These are phyloP conservation scores for Cladophialophora exuberans DNA, from an alignment of 2,329 filamentous ascomycete genomes.

Conservation along the genomic window DNA sequence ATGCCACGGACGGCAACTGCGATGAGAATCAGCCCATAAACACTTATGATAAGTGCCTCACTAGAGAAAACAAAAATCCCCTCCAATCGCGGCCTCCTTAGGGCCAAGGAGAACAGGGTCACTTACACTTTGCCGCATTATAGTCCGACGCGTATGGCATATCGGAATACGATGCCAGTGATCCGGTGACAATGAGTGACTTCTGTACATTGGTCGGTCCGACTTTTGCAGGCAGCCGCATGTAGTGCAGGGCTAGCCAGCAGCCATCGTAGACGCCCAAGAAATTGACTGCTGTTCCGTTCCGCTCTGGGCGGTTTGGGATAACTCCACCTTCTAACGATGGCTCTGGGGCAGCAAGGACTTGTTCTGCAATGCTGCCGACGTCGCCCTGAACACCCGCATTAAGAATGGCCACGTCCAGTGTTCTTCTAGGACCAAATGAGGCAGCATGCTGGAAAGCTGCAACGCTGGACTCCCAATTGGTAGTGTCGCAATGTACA, in stretches of 20 bases:
- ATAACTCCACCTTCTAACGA: conserved; percentile 10
- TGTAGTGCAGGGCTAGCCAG: conserved; percentile 36
- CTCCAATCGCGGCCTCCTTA: too few species aligned
- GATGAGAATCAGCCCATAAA: neutral
- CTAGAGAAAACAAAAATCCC: too few species aligned
- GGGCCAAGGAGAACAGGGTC: neutral
- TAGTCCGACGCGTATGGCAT: conserved; percentile 10
- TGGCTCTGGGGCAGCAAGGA: conserved; percentile 16
- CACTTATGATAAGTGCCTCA: too few species aligned
- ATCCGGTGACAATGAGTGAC: neutral
- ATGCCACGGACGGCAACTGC: conserved; percentile 26
- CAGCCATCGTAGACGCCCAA: conserved; percentile 34
- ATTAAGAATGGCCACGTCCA: conserved; percentile 39
- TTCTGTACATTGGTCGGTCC: neutral
- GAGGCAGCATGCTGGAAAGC: conserved; percentile 38
- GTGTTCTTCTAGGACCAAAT: conserved; percentile 29
- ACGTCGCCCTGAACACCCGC: conserved; percentile 35
- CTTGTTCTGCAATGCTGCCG: conserved; percentile 9
- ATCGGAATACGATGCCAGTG: conserved; percentile 10
- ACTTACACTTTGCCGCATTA: conserved; percentile 16
- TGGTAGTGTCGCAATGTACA: conserved; percentile 36
- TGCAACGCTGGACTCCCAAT: conserved; percentile 36
- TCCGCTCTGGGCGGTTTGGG: conserved; percentile 22
- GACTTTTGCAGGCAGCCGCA: conserved; percentile 30
- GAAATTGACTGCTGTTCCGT: conserved; percentile 36